Evolutionary conservation across 2,329 filamentous ascomycete genomes (phyloP).

Genomic region (Coniochaeta hoffmannii): DNA sequence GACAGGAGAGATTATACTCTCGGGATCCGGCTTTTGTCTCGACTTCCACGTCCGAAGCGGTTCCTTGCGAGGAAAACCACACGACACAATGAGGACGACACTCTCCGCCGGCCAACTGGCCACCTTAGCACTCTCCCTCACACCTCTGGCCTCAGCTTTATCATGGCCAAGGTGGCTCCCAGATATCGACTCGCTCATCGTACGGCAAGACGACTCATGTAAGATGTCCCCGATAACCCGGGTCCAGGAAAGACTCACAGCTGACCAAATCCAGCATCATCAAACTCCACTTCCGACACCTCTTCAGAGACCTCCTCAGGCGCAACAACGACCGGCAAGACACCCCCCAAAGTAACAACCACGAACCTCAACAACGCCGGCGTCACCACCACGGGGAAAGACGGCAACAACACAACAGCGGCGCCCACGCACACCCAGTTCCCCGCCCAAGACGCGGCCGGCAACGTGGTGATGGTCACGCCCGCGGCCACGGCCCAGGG

Average conservation of each 20-base stretch:
- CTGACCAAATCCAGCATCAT: background rate
- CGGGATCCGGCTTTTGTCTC: background rate
- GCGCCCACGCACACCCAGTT: conserved; percentile 29
- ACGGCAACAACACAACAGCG: conserved; percentile 16
- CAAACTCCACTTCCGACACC: conserved; percentile 3
- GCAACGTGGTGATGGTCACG: conserved; percentile 44
- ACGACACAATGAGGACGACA: conserved; percentile 40
- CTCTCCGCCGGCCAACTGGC: conserved; percentile 37
- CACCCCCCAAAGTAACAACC: conserved; percentile 7
- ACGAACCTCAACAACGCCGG: conserved; percentile 17
- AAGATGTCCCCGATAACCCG: background rate
- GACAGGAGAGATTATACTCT: background rate
- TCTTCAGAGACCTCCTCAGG: background rate
- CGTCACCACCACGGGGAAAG: conserved; percentile 9
- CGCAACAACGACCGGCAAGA: conserved; percentile 18
- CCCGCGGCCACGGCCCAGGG: conserved; percentile 36
- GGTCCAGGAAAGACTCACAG: background rate
- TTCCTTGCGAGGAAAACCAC: background rate
- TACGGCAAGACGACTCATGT: conserved; percentile 31
- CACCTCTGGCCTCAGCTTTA: conserved; percentile 39
- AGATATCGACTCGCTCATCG: conserved; percentile 43
- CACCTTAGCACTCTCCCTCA: conserved; percentile 43
- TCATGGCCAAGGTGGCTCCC: conserved; percentile 52
- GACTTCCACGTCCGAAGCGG: background rate
- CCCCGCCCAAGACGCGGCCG: conserved; percentile 37